Conservation (phyloP, 495 filamentous ascomycete genomes). For the Aspergillus bertholletiae region DNA sequence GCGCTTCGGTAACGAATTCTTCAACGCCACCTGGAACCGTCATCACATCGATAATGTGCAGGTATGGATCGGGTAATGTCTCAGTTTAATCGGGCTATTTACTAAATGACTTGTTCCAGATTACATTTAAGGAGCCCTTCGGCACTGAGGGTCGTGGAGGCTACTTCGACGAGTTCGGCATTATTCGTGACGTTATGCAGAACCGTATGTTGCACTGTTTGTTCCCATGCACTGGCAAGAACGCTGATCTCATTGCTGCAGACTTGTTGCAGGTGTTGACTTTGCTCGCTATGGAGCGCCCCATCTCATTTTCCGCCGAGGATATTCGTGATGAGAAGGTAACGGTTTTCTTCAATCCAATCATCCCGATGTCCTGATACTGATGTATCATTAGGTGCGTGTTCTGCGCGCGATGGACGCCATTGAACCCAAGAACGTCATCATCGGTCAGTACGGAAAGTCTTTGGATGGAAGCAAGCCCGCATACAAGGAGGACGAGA, state of each 20-base stretch:
- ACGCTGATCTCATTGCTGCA: conserved; percentile 28
- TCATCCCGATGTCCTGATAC: background rate
- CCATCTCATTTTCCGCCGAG: conserved; percentile 96
- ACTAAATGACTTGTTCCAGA: conserved; percentile 41
- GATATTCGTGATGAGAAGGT: conserved; percentile 99
- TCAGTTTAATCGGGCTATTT: background rate
- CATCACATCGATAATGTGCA: conserved; percentile 98
- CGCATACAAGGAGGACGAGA: conserved; percentile 97
- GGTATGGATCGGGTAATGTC: conserved; percentile 25
- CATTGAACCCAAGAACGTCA: conserved; percentile 99
- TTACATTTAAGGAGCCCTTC: conserved; percentile 99
- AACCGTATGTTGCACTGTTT: conserved; percentile 54
- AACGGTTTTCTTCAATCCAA: background rate
- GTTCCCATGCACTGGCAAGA: background rate
- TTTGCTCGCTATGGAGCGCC: conserved; percentile 95
- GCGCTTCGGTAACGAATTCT: conserved; percentile 98
- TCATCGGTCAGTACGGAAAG: conserved; percentile 97
- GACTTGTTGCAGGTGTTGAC: conserved; percentile 95
- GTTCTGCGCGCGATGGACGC: conserved; percentile 90
- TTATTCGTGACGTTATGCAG: conserved; percentile 98
- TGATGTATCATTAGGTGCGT: conserved; percentile 45
- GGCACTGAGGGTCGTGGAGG: conserved; percentile 98
- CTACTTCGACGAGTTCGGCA: conserved; percentile 99
- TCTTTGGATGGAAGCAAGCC: conserved; percentile 97
- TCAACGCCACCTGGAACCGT: conserved; percentile 97